Evolutionary conservation across 2,329 filamentous ascomycete genomes (phyloP).

Genomic region (Aspergillus sp.): DNA sequence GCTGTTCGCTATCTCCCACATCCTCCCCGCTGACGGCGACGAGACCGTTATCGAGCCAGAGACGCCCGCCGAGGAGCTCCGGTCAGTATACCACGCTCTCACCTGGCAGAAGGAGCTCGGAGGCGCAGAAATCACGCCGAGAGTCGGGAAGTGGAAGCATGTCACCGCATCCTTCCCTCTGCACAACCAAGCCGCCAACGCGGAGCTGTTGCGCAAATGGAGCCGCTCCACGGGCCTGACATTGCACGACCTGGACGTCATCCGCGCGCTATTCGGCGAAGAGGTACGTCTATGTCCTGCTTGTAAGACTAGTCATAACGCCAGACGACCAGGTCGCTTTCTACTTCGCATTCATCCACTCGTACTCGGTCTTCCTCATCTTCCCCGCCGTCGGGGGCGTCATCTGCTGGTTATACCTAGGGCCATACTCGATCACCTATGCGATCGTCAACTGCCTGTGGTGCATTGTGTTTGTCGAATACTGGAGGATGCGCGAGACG

Average conservation of each 20-base stretch:
- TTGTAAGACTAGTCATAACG: too few relatives aligned
- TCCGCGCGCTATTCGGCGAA: conserved; percentile 69
- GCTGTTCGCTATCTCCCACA: conserved; percentile 76
- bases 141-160: conserved; percentile 60
- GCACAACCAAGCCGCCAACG: conserved; percentile 68
- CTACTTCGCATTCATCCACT: conserved; percentile 90
- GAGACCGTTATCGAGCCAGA: conserved; percentile 65
- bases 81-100: conserved; percentile 79
- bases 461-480: conserved; percentile 84
- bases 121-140: conserved; percentile 66
- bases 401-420: conserved; percentile 69
- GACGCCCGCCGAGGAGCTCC: conserved; percentile 77
- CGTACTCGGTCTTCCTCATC: conserved; percentile 78
- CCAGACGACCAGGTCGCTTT: conserved; percentile 60
- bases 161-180: conserved; percentile 57
- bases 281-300: conserved; percentile 37
- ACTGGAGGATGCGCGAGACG: conserved; percentile 87
- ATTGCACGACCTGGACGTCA: conserved; percentile 60
- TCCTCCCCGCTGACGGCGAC: conserved; percentile 65
- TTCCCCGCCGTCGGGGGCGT: conserved; percentile 72
- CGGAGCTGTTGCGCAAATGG: conserved; percentile 64
- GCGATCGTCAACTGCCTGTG: conserved; percentile 72
- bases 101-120: conserved; percentile 63
- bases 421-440: conserved; percentile 74
- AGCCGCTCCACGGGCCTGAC: conserved; percentile 55